A percentile compares a stretch with the other conserved stretches of the same genome.
phyloP scores from a whole-genome alignment of 140 eudicot species.

The Anethum foeniculum region DNA sequence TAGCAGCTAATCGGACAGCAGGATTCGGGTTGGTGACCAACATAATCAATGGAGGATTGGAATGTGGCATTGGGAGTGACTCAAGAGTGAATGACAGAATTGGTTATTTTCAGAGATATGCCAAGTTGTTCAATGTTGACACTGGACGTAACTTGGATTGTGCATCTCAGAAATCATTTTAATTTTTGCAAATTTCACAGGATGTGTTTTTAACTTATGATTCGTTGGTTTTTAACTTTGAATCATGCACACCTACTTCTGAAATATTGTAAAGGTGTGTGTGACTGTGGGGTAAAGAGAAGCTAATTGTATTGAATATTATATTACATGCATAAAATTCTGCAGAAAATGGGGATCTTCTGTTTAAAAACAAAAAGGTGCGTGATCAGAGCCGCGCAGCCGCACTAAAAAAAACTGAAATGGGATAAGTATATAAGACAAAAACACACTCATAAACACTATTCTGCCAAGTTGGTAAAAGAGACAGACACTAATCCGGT shows the following conservation, averaged over 20 bases:
- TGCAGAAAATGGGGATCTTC: neutral
- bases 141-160: slow-evolving; percentile 31
- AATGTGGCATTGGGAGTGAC: slow-evolving; percentile 25
- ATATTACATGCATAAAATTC: neutral
- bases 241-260: neutral
- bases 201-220: neutral
- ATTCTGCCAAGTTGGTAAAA: too few species aligned
- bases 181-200: neutral
- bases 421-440: neutral
- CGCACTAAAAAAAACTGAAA: neutral
- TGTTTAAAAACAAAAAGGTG: neutral
- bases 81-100: slow-evolving; percentile 23
- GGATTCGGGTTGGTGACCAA: slow-evolving; percentile 29
- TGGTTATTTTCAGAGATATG: slow-evolving; percentile 33
- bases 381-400: neutral
- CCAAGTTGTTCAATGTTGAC: slow-evolving; percentile 21
- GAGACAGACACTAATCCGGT: too few species aligned
- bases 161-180: slow-evolving; percentile 20
- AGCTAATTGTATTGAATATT: neutral
- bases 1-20: slow-evolving; percentile 26
- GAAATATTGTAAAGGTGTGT: neutral
- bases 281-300: too few species aligned
- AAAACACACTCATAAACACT: neutral
- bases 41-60: slow-evolving; percentile 31
- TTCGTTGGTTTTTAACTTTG: neutral